Base-by-base conservation (phyloP, 805 yeast species). In the Starmerella davenportii region DNA sequence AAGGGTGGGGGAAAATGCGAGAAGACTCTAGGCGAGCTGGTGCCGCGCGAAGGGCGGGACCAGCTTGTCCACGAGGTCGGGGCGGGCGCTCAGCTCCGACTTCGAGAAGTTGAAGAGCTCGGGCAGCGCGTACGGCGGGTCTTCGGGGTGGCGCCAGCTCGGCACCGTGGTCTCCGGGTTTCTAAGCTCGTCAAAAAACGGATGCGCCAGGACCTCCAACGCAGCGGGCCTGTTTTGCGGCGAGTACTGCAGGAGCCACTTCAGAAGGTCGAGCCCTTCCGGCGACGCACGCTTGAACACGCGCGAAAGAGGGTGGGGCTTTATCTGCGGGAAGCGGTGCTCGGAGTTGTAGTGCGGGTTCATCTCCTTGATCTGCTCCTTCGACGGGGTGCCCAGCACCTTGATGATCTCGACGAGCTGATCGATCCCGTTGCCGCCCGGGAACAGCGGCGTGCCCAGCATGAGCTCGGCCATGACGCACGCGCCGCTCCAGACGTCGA, bases 401-500 rank as follows among this genome's bases (percentile, higher is more conserved):
- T 90, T 90, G 57, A 87, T 87, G 50, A 87, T 87, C 59, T 87
- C 98, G 16, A 87, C 96, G 51, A 87, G 69, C 60, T 90, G 98
- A 58, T 90, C 98, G 42, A 90, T 87, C 29, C 98, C 96, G 43
- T 85, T 76, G 57, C 90, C 96, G 34, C 98, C 98, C 11, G 98
- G 98, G 62, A 90, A 90, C 47, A 90, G 64, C 13, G 98, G 98
- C 57, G 84, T 95, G 15, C 98, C 96, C 41, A 90, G 68, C 46
- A 85, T 72, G 52, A 90, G 64, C 61, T 90, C 98, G 4, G 96
- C 96, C 81, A 90, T 84, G 18, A 90, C 98, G 64, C 98, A 90
- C 17, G 94, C 95, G 13, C 93, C 82, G 13, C 94, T 80, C 98
- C 98, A 90, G 35, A 90, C 73, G 57, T 90, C 98, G 48, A 90